Base-by-base conservation (phyloP, 2,329 filamentous ascomycete genomes). In the Fusarium decemcellulare region DNA sequence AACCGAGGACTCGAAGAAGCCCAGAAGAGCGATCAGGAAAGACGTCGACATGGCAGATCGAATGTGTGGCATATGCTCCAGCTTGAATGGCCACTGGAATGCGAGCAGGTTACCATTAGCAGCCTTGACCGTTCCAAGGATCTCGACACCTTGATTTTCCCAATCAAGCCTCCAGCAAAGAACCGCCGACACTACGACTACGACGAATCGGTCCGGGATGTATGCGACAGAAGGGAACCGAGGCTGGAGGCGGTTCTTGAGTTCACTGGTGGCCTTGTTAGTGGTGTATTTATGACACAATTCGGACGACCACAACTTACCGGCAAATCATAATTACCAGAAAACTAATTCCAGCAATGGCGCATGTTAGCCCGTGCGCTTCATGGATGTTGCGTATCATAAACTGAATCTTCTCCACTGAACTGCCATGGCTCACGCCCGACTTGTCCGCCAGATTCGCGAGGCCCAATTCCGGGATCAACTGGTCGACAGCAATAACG, bases 1-100 rank as follows among this genome's bases (percentile, higher is more conserved):
- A 12, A 99, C 94, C 0, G 94, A 97, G 4, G 94, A 97, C 80
- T 99, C 96, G 74, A 99, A 99, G 81, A 99, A 99, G n/a, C 96
- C 96, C 0, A 99, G 90, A 27, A 99, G 86, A 1, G 95, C 94
- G 69, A 99, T 97, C 57, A 98, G 86, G 76, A 99, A 97, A 0
- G 94, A 92, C 0, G 96, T 98, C 54, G 93, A 91, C 87, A 98
- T 92, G 39, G 94, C 92, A 67, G 94, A 92, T 23, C 92, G 91
- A 57, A 97, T 93, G 76, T 98, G 92, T 27, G 89, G 87, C 85
- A 98, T 90, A 72, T 97, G 89, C 6, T 88, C 85, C 3, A 88
- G 82, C 68, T 91, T 89, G 75, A 98, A 96, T 0, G 96, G 95
- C 87, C 95, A 98, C 65, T 92, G 90, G 72, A 98, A 94, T 4